Evolutionary conservation across 176 grass and related monocot genomes (phyloP), one percentile per base, ranked within the genome.

Genomic region (Carex kokanica): DNA sequence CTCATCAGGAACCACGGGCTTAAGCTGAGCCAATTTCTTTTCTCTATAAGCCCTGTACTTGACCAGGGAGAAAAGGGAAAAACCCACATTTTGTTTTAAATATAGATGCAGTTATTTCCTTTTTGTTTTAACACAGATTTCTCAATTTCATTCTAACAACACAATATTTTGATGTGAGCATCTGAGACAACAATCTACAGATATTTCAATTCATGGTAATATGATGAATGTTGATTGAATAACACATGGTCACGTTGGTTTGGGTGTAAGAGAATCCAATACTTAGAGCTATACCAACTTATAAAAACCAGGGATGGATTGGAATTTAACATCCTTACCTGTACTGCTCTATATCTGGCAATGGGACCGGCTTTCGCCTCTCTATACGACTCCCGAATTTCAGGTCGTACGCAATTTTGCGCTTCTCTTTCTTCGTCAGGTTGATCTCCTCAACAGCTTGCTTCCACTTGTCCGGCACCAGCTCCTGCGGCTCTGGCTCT

Each of bases 381-480:
- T 99, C 93, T 56, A 99, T 61, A 17, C 89, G 82, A 80, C 91
- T 93, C 17, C 88, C 91, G 24, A 99, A 99, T 14, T 84, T 92
- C 36, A 99, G 61, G 31, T 92, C 89, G 60, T 99, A 85, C 13
- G 93, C 72, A 70, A 99, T 99, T 80, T 78, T 89, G 81, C 93
- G 91, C 86, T 90, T 95, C 60, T 99, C 89, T 88, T 99, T 99
- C 93, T 99, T 99, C 6, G 88, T 93, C 89, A 99, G 15, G 77
- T 99, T 99, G 40, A 99, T 89, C 89, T 95, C 93, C 72, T 95
- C 89, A 66, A 87, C 89, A 43, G 72, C 91, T 8, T 93, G 78
- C 81, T 62, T 93, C 96, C 96, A 99, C 67, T 78, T 85, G 55
- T 93, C 86, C 13, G 93, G 96, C 25, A 99, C 93, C 86, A 99